These are phyloP conservation scores for Camelina hispida DNA, from an alignment of 345 rosid species.

Conservation along the genomic window DNA sequence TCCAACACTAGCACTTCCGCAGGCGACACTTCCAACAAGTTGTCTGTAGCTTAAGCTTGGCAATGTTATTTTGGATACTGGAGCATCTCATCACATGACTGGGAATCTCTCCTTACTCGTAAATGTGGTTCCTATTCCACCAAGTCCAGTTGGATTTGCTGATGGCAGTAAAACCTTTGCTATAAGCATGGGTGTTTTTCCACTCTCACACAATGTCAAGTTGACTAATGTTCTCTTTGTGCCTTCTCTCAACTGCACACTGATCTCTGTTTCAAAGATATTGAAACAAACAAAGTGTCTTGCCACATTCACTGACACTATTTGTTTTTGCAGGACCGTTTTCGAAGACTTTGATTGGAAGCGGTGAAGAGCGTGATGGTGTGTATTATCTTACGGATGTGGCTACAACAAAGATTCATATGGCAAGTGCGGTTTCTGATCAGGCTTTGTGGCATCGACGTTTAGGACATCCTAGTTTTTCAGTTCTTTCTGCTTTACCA, in stretches of 20 bases:
- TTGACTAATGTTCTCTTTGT: background rate
- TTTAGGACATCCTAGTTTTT: background rate
- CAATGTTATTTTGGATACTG: background rate
- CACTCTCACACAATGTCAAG: background rate
- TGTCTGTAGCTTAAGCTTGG: background rate
- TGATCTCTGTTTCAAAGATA: background rate
- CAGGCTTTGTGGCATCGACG: background rate
- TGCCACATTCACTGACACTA: background rate
- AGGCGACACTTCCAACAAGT: background rate
- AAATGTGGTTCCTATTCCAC: background rate
- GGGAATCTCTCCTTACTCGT: background rate
- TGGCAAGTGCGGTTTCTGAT: rapidly evolving
- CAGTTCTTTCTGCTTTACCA: background rate
- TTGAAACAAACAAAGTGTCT: background rate
- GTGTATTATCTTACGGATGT: background rate
- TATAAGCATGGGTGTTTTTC: background rate
- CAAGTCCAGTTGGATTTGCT: background rate
- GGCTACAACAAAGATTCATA: background rate
- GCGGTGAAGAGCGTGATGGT: background rate
- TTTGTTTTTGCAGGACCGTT: background rate
- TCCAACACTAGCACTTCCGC: background rate
- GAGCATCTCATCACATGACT: background rate
- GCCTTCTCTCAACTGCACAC: background rate
- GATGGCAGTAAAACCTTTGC: background rate
- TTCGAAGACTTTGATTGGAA: background rate